Conservation (phyloP, 148 eudicot genomes). For the Cornus suecica region DNA sequence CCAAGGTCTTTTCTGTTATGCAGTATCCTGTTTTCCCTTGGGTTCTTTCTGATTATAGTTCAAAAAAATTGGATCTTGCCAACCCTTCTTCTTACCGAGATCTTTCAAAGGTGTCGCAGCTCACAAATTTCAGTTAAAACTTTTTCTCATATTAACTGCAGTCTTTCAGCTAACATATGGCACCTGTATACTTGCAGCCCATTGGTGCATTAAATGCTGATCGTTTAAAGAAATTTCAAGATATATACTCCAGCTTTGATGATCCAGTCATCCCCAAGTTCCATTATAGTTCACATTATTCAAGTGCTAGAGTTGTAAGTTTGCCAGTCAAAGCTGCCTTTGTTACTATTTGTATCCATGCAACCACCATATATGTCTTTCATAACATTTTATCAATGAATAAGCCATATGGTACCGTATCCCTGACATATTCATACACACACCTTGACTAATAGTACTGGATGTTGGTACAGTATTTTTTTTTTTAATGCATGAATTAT, state of each 20-base stretch:
- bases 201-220: slow-evolving; percentile 88
- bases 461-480: background rate
- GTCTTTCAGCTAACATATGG: slow-evolving; percentile 24
- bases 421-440: background rate
- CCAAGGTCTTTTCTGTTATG: slow-evolving; percentile 27
- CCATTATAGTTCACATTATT: slow-evolving; percentile 98
- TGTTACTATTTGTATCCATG: background rate
- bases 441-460: background rate
- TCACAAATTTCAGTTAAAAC: background rate
- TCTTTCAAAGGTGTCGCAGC: slow-evolving; percentile 72
- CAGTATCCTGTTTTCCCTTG: slow-evolving; percentile 99
- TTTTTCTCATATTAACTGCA: slow-evolving; percentile 4
- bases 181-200: slow-evolving; percentile 54
- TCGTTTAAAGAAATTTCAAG: slow-evolving; percentile 78
- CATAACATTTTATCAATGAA: background rate
- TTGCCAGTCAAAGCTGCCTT: slow-evolving; percentile 1
- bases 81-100: slow-evolving; percentile 85
- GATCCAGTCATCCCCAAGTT: slow-evolving; percentile 96
- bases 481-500: too few relatives aligned
- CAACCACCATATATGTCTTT: too few relatives aligned
- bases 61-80: slow-evolving; percentile 70
- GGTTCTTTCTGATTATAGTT: slow-evolving; percentile 92
- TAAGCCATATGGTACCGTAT: background rate
- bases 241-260: slow-evolving; percentile 86
- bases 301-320: slow-evolving; percentile 91